Base-by-base conservation (phyloP, 495 filamentous ascomycete genomes). In the Jackrogersella multiformis region DNA sequence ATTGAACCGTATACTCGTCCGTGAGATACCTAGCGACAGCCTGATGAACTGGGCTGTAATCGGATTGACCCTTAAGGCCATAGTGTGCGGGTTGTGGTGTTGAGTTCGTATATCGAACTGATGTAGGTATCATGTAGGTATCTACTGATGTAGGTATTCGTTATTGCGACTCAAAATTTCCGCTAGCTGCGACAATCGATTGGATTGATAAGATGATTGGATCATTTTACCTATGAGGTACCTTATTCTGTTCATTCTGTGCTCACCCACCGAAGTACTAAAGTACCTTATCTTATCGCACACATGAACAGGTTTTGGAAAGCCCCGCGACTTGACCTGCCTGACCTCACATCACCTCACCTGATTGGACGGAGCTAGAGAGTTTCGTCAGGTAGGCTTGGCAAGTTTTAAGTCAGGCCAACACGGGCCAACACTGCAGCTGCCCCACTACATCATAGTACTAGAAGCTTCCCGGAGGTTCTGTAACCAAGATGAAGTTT, bases 11-110 rank as follows among this genome's bases (percentile, higher is more conserved):
- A 69, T 16, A 61, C 69, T 60, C 13, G 66, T 69, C 12, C 58
- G 32, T 24, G 69, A 34, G 39, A 68, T 56, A 16, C 72, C 59
- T 32, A 74, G 49, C 2, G 74, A 66, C 39, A 74, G 48, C 56
- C 35, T 70, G 53, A 46, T 59, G 30, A 76, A 46, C 52, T 69
- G 68, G 44, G 63, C 60, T 15, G 66, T 61, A 45, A 74, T 66
- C 0, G 71, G 48, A 57, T 58, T 67, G 56, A 62, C 30, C 61
- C 66, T 57, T 28, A 67, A 53, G 56, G 73, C 60, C 73, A 76
- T 76, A 35, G 48, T 64, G 60, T 12, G 52, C 12, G 5, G 18
- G 28, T 42, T 42, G 56, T 38, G 58, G n/a, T 41, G 45, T 59
- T 23, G 34, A 44, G 30, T 36, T 52, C 52, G 5, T 38, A 44